These are phyloP conservation scores for Candida ponderosae DNA, from an alignment of 805 yeast genomes.

Conservation along the genomic window DNA sequence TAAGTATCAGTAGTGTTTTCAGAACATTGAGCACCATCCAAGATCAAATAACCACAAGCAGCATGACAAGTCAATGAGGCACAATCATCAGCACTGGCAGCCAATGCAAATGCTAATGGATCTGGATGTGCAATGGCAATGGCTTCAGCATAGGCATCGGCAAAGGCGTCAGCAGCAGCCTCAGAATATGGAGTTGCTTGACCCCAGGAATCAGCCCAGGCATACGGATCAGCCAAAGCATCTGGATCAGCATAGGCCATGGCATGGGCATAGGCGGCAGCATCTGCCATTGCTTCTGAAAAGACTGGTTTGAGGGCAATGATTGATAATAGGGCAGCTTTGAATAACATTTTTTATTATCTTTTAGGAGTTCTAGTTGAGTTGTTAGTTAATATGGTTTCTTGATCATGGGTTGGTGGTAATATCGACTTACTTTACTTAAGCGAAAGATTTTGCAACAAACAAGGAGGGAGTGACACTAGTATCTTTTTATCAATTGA, in stretches of 20 bases:
- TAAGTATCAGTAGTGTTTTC: conserved; percentile 11
- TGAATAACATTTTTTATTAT: not conserved
- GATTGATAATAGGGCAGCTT: not conserved
- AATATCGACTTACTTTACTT: not conserved
- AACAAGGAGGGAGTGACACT: too few species aligned
- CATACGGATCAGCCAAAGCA: conserved; percentile 1
- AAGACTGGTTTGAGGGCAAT: conserved; percentile 2
- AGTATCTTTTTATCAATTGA: too few species aligned
- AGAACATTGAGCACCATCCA: conserved; percentile 23
- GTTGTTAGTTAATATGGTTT: not conserved
- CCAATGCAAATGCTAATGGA: conserved; percentile 22
- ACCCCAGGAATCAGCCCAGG: conserved; percentile 13
- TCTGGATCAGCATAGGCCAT: conserved; percentile 11
- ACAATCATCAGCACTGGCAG: conserved; percentile 22
- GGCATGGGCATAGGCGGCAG: conserved; percentile 13
- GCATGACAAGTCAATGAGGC: conserved; percentile 27
- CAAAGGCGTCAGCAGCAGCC: conserved; percentile 18
- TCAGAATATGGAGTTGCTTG: conserved; percentile 13
- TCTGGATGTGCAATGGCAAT: conserved; percentile 22
- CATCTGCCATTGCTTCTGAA: conserved; percentile 1
- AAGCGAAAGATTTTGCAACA: too few species aligned
- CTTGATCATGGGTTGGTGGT: not conserved
- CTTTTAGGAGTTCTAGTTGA: not conserved
- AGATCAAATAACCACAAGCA: conserved; percentile 25
- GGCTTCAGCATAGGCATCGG: conserved; percentile 20